These are phyloP conservation scores for Panicum virgatum DNA, from an alignment of 202 grass and related monocot species.

Conservation along the genomic window DNA sequence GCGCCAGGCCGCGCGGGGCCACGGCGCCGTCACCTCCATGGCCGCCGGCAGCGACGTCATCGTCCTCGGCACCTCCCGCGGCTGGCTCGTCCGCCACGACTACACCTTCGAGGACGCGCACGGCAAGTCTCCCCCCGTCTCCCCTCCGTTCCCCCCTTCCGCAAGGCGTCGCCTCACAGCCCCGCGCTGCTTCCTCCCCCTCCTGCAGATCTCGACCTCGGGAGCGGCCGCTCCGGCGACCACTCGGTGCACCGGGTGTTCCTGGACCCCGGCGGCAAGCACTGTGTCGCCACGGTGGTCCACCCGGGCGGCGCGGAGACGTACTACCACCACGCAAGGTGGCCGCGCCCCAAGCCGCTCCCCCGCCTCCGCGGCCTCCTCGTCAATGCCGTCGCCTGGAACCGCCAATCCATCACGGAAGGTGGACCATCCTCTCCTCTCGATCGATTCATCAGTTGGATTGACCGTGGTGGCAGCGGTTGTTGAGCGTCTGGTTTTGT, in stretches of 20 bases:
- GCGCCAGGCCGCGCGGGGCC: constrained; percentile 75
- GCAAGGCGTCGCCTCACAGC: not conserved
- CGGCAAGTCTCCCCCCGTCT: constrained; percentile 6
- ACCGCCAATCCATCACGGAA: constrained; percentile 91
- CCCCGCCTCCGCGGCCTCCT: constrained; percentile 69
- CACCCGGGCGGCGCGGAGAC: constrained; percentile 72
- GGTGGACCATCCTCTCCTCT: constrained; percentile 8
- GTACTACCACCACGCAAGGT: constrained; percentile 93
- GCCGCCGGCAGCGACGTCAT: constrained; percentile 92
- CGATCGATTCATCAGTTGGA: not conserved
- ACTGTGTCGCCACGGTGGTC: constrained; percentile 81
- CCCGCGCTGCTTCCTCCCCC: not conserved
- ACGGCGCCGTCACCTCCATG: constrained; percentile 84
- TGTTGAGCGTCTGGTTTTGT: constrained; percentile 2
- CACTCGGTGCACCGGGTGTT: constrained; percentile 89
- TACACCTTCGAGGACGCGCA: constrained; percentile 75
- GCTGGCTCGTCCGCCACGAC: constrained; percentile 93
- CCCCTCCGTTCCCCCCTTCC: not conserved
- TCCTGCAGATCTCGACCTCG: constrained; percentile 81
- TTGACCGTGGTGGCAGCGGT: not conserved
- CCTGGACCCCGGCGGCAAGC: constrained; percentile 88
- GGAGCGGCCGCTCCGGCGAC: constrained; percentile 69
- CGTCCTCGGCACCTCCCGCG: constrained; percentile 85
- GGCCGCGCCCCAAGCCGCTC: constrained; percentile 73
- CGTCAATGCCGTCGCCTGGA: constrained; percentile 92